Base-by-base conservation (phyloP, 495 filamentous ascomycete species). In the Penicillium ochrochloron region DNA sequence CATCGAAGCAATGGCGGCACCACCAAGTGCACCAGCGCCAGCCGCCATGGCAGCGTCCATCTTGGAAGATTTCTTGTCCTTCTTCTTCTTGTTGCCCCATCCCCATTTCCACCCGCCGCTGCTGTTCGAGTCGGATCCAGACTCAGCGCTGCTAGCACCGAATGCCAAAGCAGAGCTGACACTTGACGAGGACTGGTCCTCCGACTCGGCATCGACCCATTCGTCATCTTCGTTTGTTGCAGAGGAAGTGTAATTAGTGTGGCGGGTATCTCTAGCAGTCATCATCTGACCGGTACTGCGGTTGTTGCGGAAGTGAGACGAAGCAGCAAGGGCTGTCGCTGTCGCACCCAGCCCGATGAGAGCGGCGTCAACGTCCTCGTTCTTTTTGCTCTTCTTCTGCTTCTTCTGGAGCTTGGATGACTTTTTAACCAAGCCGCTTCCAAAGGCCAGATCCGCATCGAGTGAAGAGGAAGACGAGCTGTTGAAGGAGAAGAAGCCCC, bases 171-270 rank as follows among this genome's bases (percentile, higher is more conserved):
- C 83, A 27, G 86, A 88, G 59, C 76, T 77, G n/a, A 74, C 75
- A 70, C 80, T 82, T 6, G 80, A 79, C 14, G 85, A 82, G 33
- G 70, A 72, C 27, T 75, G 71, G 34, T 80, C 82, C 33, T 83
- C 83, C 1, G 85, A 85, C 27, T 79, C 77, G 10, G 84, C 81
- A 69, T 86, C 85, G 54, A 88, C 82, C 88, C 87, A 89, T n/a
- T 76, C 83, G n/a, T 85, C 86, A 33, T 86, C 83, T 21, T 74
- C 71, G 15, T 80, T 77, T 3, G 62, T 70, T 31, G 67, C 74
- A 29, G 78, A 76, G 6, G 73, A 75, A 17, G 71, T 63, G 52
- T 73, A 71, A 41, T 74, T 70, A 9, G 71, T 66, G 35, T 73
- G 71, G 52, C 70, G 68, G 2, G 65, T 70, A n/a, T 81, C 78